These are phyloP conservation scores for Daldinia sp. DNA, from an alignment of 2,329 filamentous ascomycete species.

Conservation along the genomic window DNA sequence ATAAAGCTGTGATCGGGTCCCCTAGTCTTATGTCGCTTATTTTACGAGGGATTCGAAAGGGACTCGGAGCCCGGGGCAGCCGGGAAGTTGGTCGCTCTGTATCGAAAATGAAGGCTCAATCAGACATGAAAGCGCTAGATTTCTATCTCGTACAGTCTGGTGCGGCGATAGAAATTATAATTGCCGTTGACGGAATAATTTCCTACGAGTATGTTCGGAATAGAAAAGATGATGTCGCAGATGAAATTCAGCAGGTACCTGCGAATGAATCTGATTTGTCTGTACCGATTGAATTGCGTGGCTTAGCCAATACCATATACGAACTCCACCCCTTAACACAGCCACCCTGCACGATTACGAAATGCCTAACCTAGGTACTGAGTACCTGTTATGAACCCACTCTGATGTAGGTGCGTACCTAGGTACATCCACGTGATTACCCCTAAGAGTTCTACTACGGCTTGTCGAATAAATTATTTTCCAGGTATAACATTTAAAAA, in stretches of 20 bases:
- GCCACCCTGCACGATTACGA: conserved; percentile 27
- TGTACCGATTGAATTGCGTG: conserved; percentile 26
- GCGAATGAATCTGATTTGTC: conserved; percentile 14
- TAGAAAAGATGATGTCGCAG: conserved; percentile 16
- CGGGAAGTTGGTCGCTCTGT: conserved; percentile 12
- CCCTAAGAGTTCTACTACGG: neutral
- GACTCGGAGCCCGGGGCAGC: conserved; percentile 13
- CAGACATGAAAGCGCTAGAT: neutral
- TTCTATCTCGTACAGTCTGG: neutral
- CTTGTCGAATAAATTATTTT: no score
- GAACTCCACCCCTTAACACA: conserved; percentile 9
- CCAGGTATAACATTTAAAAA: no score
- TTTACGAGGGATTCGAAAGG: conserved; percentile 12
- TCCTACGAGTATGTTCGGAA: neutral
- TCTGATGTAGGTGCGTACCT: neutral
- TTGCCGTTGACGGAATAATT: conserved; percentile 14
- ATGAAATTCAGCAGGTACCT: conserved; percentile 15
- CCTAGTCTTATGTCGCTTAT: conserved; percentile 6
- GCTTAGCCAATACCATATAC: conserved; percentile 28
- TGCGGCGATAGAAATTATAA: neutral
- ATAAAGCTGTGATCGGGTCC: neutral
- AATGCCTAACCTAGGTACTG: no score
- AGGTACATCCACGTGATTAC: neutral
- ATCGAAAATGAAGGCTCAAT: conserved; percentile 12
- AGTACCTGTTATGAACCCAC: no score